phyloP scores from a whole-genome alignment of 345 rosid genomes.

The Pseudoturritis turrita region DNA sequence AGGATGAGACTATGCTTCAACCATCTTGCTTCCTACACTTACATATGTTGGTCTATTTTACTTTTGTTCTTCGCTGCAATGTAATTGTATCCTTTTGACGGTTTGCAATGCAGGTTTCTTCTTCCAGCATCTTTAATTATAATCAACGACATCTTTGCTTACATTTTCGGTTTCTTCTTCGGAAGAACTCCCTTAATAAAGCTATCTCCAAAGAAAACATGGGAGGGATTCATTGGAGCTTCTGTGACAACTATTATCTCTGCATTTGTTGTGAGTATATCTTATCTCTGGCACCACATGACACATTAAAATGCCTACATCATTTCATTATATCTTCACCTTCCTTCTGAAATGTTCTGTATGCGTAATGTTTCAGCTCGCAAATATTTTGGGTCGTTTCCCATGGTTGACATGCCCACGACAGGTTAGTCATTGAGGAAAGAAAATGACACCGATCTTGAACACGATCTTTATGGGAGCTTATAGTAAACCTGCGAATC shows the following conservation, averaged over 20 bases:
- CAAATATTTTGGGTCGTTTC: conserved; percentile 81
- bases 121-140: conserved; percentile 96
- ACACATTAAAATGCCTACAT: background rate
- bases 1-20: background rate
- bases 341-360: background rate
- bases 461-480: background rate
- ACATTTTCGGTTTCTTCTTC: conserved; percentile 90
- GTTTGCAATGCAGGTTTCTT: conserved; percentile 67
- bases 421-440: conserved; percentile 50
- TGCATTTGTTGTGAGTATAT: conserved; percentile 72
- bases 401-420: conserved; percentile 97
- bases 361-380: conserved; percentile 59
- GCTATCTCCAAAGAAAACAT: conserved; percentile 96
- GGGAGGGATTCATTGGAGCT: conserved; percentile 99
- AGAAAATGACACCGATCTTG: background rate
- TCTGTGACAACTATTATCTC: conserved; percentile 84
- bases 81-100: conserved; percentile 1
- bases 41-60: background rate
- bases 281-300: background rate
- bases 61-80: background rate
- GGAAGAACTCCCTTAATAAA: conserved; percentile 95
- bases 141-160: conserved; percentile 89
- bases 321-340: background rate
- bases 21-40: background rate
- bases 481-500: conserved; percentile 7